Evolutionary conservation across 2,329 filamentous ascomycete species (phyloP).

Genomic region (Diplodia intermedia): DNA sequence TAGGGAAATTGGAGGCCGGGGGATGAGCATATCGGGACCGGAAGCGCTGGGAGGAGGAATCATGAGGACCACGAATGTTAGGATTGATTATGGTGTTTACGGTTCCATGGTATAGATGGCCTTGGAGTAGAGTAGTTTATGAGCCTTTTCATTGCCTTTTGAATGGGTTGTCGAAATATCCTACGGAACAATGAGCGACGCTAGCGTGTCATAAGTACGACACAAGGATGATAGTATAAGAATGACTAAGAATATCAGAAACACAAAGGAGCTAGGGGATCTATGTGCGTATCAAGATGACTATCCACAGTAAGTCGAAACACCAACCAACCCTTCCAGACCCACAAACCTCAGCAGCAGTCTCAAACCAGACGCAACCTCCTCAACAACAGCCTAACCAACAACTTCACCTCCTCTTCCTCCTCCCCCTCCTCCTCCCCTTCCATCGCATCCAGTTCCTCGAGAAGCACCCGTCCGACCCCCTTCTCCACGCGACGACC

Average conservation of each 20-base stretch:
- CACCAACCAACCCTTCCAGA: not conserved
- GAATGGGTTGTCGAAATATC: not conserved
- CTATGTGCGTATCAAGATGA: too few relatives aligned
- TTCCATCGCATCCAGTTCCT: not conserved
- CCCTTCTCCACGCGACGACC: not conserved
- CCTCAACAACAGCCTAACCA: slow-evolving; percentile 1
- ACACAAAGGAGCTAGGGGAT: too few relatives aligned
- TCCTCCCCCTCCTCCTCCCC: not conserved
- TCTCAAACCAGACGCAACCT: not conserved
- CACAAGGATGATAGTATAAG: too few relatives aligned
- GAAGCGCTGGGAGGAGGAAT: slow-evolving; percentile 2
- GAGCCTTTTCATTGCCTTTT: not conserved
- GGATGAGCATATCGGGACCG: not conserved
- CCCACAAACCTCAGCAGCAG: too few relatives aligned
- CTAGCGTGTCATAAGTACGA: too few relatives aligned
- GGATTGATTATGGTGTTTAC: not conserved
- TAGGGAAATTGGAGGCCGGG: slow-evolving; percentile 2
- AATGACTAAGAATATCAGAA: too few relatives aligned
- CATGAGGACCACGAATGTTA: slow-evolving; percentile 24
- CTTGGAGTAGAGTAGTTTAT: not conserved
- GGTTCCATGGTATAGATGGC: not conserved
- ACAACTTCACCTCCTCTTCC: not conserved
- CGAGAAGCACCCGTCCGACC: not conserved
- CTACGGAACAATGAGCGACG: not conserved
- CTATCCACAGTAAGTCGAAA: not conserved